Base-by-base conservation (phyloP, 768 basidiomycete genomes). In the Leccinum rimulosum region DNA sequence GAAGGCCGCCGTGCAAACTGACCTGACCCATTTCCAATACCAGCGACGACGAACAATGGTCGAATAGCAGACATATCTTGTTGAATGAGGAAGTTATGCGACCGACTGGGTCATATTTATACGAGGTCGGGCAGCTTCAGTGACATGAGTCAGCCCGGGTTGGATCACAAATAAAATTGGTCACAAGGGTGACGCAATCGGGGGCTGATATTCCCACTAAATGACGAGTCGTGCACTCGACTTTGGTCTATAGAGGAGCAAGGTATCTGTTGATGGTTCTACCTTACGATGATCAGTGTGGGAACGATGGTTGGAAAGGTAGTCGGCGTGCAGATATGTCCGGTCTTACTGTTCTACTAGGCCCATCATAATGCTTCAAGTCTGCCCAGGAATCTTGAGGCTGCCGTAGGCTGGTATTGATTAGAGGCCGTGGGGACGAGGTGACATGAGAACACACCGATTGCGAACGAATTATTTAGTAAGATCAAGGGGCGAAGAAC, bases 261-360 rank as follows among this genome's bases (percentile, higher is more conserved):
- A 28, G 27, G 27, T 33, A 12, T 12, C 31, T 11, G 4, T 33
- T 33, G 11, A 12, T 12, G 36, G 15, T 38, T 15, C 36, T 38
- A 38, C 36, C 33, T 12, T 33, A 33, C 33, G 33, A 33, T 33
- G 33, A 33, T 33, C 33, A 4, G 4, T 33, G 33, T 33, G 33
- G 11, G 31, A 33, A 33, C 31, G 31, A 33, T 33, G 31, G 31
- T 33, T 33, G 31, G 11, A 31, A 31, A 31, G 31, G 31, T 31
- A 31, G 31, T 33, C 52, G 38, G 67, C 71, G 48, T 73, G 72
- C n/a, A 74, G 48, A 87, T 66, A 65, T 91, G 89, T 35, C 86
- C 91, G n/a, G 84, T 90, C 76, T 93, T 93, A 80, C 86, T 89
- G 72, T 90, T 87, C 67, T 84, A 78, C 77, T 78, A 89, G 36